These are phyloP conservation scores for Sporothrix dimorphospora DNA, from an alignment of 2,329 filamentous ascomycete species.

Conservation along the genomic window DNA sequence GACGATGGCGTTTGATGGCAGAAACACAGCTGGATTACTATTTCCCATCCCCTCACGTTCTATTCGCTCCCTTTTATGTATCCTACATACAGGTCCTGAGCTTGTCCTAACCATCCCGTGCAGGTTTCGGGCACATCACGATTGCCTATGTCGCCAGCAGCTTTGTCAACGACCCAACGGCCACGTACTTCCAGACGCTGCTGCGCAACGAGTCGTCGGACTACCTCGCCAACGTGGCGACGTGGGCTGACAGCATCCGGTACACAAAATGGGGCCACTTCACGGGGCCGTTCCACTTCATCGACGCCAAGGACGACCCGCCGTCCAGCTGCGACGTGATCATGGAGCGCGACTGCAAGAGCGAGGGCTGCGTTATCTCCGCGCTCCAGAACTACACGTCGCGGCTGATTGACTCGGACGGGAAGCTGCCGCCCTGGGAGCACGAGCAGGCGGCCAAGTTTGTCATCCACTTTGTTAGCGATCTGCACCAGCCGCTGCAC, in stretches of 20 bases:
- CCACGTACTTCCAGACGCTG: constrained; percentile 59
- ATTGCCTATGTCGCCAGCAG: constrained; percentile 65
- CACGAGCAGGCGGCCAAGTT: constrained; percentile 67
- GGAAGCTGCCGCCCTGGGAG: constrained; percentile 47
- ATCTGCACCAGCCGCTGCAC: constrained; percentile 71
- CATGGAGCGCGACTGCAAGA: constrained; percentile 64
- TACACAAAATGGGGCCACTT: constrained; percentile 67
- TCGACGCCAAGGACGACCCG: constrained; percentile 67
- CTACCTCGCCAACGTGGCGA: constrained; percentile 65
- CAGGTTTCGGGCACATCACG: constrained; percentile 67
- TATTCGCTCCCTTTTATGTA: not conserved
- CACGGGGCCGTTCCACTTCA: constrained; percentile 67
- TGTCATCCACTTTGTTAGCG: constrained; percentile 68
- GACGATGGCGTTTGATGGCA: not conserved
- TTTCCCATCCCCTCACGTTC: no score
- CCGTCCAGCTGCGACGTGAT: constrained; percentile 61
- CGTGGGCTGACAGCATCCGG: constrained; percentile 68
- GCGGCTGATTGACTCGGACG: constrained; percentile 51
- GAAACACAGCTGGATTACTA: not conserved
- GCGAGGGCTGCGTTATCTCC: constrained; percentile 63
- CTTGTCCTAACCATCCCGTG: not conserved
- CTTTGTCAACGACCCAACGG: constrained; percentile 61
- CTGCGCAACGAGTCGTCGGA: constrained; percentile 57
- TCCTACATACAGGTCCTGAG: not conserved
- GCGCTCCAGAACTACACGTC: constrained; percentile 64